Base-by-base conservation (phyloP, 352 stramenopile species). In the Globisporangium spiculum region DNA sequence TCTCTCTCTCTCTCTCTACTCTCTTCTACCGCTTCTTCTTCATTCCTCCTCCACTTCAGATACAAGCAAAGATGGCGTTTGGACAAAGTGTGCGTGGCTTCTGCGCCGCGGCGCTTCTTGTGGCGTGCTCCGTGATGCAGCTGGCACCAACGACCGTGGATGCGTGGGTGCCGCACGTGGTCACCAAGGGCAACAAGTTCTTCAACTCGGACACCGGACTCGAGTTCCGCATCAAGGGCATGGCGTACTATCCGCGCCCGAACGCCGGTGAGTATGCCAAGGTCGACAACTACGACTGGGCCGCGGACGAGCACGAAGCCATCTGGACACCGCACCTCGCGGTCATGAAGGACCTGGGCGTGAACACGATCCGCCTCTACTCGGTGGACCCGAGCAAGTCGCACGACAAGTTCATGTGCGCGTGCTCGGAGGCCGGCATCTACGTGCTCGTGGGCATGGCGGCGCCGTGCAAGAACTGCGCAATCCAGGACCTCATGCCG, bases 371-470 rank as follows among this genome's bases (percentile, higher is more conserved):
- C 30, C 82, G 84, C 10, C 67, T 94, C 8, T 92, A 94, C 69
- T 77, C 75, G 27, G 77, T 94, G 7, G 81, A 94, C 72, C 81
- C 84, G 34, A 71, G 60, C 46, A 71, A 83, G 63, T 75, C 76
- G 38, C 84, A 94, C 67, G 83, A 91, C 75, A 80, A 79, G 68
- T 94, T 94, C 58, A 94, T 94, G 86, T 92, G 84, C 66, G 82
- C 79, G 59, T 68, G 79, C 57, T 71, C 79, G 50, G 53, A 79
- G 34, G 81, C 79, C 6, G 79, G 79, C 55, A 87, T 87, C 63
- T 87, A 87, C 70, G 79, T 81, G 38, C 68, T 87, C 46, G 67
- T 87, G 12, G 79, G 78, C 59, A 82, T 87, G 72, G 68, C 75
- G 4, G 79, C 79, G 18, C 69, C 77, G 20, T 69, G 79, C 54